phyloP scores from a whole-genome alignment of 2,329 filamentous ascomycete genomes.

The Ascochyta pisi region DNA sequence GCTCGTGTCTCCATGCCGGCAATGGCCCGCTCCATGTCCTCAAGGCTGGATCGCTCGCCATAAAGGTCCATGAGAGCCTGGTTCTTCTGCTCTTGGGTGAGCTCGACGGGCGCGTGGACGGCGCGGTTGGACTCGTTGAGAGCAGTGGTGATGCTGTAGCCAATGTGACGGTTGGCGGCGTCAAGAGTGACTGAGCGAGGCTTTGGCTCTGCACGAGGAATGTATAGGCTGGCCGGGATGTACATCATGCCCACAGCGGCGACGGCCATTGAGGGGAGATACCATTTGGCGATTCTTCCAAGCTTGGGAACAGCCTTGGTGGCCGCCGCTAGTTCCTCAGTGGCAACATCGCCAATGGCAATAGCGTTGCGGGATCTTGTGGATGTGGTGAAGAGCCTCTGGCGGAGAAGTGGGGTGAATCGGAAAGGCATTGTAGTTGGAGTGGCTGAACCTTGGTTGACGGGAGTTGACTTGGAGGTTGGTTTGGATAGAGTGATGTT shows the following conservation, averaged over 20 bases:
- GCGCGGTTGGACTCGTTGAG: conserved; percentile 42
- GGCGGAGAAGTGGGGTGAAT: conserved; percentile 31
- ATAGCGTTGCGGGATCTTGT: conserved; percentile 34
- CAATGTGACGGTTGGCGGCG: conserved; percentile 43
- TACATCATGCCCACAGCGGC: conserved; percentile 43
- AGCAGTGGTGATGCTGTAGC: conserved; percentile 40
- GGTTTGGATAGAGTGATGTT: conserved; percentile 1
- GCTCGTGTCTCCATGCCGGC: conserved; percentile 37
- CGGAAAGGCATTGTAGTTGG: conserved; percentile 39
- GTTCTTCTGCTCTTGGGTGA: conserved; percentile 43
- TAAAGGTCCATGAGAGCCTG: conserved; percentile 40
- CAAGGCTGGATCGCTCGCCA: conserved; percentile 41
- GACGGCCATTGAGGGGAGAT: conserved; percentile 44
- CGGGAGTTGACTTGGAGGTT: not conserved
- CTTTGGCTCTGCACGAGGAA: conserved; percentile 21
- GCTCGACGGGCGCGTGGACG: conserved; percentile 28
- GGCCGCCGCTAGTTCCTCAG: conserved; percentile 34
- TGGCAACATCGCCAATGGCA: conserved; percentile 31
- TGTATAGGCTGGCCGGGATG: conserved; percentile 30
- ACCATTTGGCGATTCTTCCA: conserved; percentile 44
- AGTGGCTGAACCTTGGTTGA: conserved; percentile 2
- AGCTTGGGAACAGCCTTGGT: conserved; percentile 38
- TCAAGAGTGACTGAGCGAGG: conserved; percentile 38
- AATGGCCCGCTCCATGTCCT: conserved; percentile 43
- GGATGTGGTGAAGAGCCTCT: conserved; percentile 41